phyloP scores from a whole-genome alignment of 2,329 filamentous ascomycete genomes.

The Sclerotinia nivalis region DNA sequence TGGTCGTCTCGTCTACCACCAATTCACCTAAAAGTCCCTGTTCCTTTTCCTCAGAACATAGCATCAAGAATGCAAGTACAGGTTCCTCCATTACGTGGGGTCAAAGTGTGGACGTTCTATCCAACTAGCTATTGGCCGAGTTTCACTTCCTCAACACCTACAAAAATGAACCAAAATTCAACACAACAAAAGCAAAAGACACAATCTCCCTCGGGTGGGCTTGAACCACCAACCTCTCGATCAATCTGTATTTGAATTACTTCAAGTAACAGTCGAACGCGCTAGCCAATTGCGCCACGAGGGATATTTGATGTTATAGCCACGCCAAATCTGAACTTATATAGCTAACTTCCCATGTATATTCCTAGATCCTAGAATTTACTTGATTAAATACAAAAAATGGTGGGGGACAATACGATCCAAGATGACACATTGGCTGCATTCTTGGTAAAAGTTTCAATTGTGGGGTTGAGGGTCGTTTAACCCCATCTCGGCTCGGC shows the following conservation, averaged over 20 bases:
- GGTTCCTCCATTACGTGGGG: too few species aligned
- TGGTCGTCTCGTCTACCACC: too few species aligned
- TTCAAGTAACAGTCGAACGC: conserved; percentile 14
- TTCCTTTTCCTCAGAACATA: too few species aligned
- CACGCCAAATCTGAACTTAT: rapidly evolving
- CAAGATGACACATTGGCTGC: not conserved
- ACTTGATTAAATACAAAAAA: rapidly evolving
- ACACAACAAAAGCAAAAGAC: not conserved
- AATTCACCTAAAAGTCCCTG: not conserved
- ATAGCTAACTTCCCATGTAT: rapidly evolving
- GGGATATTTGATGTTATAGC: not conserved
- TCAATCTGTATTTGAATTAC: not conserved
- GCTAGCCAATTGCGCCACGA: conserved; percentile 23
- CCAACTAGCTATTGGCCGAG: not conserved
- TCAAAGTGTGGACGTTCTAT: too few species aligned
- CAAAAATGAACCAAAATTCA: not conserved
- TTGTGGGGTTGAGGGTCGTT: not conserved
- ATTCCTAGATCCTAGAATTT: rapidly evolving
- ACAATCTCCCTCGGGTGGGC: not conserved
- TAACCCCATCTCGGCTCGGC: not conserved
- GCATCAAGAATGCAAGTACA: not conserved
- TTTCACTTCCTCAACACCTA: not conserved
- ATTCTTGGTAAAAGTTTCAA: not conserved
- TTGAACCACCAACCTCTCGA: conserved; percentile 20
- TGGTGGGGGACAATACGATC: not conserved